phyloP scores from a whole-genome alignment of 192 early-diverging fungal species.

The Funneliformis geosporum region DNA sequence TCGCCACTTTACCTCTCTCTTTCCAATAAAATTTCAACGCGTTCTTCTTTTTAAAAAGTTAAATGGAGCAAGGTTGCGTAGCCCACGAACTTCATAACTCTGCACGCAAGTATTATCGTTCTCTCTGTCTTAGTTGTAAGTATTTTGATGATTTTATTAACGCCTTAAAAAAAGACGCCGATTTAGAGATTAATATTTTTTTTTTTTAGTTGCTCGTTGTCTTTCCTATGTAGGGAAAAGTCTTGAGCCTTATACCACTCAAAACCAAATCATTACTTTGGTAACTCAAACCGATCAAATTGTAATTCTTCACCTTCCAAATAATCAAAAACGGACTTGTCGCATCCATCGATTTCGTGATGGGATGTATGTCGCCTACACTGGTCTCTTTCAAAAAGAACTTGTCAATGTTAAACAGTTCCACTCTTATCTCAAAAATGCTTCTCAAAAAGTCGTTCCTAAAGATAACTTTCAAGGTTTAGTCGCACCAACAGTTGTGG shows the following conservation, averaged over 20 bases:
- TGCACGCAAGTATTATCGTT: conserved; percentile 17
- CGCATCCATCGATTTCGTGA: background rate
- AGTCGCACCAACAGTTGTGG: background rate
- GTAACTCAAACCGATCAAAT: background rate
- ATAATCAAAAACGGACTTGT: conserved; percentile 1
- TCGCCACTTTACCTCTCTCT: background rate
- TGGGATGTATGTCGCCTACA: conserved; percentile 8
- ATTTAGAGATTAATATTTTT: background rate
- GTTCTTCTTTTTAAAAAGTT: background rate
- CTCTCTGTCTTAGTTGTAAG: conserved; percentile 15
- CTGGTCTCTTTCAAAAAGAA: conserved; percentile 7
- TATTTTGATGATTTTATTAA: background rate
- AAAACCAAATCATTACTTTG: conserved; percentile 1
- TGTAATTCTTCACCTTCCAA: conserved; percentile 5
- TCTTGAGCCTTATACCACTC: conserved; percentile 22
- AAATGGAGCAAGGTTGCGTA: background rate
- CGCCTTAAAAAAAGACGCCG: background rate
- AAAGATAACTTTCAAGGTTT: background rate
- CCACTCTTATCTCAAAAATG: background rate
- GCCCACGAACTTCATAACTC: conserved; percentile 16
- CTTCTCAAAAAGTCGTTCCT: background rate
- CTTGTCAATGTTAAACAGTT: conserved; percentile 6
- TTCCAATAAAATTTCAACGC: background rate
- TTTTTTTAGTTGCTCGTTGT: conserved; percentile 3
- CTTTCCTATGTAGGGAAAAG: conserved; percentile 14